These are phyloP conservation scores for Fusarium musae DNA, from an alignment of 2,329 filamentous ascomycete genomes.

Conservation along the genomic window DNA sequence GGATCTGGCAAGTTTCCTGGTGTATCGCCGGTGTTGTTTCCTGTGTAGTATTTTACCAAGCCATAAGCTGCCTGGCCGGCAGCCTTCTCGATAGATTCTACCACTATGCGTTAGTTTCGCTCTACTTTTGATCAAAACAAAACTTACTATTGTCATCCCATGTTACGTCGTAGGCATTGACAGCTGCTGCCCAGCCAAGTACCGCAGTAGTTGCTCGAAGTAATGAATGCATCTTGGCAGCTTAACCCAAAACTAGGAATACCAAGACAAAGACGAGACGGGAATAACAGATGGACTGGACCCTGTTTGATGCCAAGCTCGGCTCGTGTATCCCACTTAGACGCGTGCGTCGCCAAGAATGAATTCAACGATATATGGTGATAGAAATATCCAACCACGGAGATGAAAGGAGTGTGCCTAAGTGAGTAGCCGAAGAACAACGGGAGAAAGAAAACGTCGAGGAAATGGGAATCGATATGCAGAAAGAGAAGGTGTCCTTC, in stretches of 20 bases:
- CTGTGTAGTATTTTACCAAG: constrained; percentile 62
- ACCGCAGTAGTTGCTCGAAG: constrained; percentile 20
- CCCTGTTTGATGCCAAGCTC: constrained; percentile 13
- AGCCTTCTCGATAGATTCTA: constrained; percentile 62
- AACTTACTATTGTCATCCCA: constrained; percentile 40
- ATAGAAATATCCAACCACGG: constrained; percentile 5
- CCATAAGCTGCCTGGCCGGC: constrained; percentile 60
- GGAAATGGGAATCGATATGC: not conserved
- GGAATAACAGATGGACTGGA: constrained; percentile 1
- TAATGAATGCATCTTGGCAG: constrained; percentile 36
- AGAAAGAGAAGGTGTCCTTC: constrained; percentile 2
- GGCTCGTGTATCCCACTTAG: constrained; percentile 27
- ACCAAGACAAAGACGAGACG: constrained; percentile 18
- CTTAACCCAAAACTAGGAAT: constrained; percentile 4
- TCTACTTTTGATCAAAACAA: not conserved
- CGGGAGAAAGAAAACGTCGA: constrained; percentile 1
- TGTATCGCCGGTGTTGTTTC: constrained; percentile 68
- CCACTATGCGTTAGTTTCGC: not conserved
- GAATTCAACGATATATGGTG: constrained; percentile 11
- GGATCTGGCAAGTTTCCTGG: constrained; percentile 68
- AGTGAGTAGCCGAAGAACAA: constrained; percentile 1
- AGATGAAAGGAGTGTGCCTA: constrained; percentile 5
- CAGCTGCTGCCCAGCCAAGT: constrained; percentile 28
- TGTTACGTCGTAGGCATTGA: constrained; percentile 31
- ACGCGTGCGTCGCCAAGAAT: constrained; percentile 14